phyloP scores from a whole-genome alignment of 2,329 filamentous ascomycete species.

The Pyrenophora tritici-repentis region DNA sequence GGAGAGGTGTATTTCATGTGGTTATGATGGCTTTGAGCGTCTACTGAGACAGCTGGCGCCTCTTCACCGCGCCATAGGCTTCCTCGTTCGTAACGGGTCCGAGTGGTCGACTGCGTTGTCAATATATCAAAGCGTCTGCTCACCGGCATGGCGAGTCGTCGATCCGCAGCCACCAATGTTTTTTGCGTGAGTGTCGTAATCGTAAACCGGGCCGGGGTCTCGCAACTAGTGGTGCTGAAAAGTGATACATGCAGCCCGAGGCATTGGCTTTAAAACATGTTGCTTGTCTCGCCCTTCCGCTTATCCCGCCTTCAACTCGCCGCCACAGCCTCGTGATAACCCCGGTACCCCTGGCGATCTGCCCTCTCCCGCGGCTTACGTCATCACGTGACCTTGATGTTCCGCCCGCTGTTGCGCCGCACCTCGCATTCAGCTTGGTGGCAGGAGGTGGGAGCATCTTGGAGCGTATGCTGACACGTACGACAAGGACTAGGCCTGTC shows the following conservation, averaged over 20 bases:
- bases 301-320: slow-evolving; percentile 2
- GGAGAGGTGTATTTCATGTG: slow-evolving; percentile 2
- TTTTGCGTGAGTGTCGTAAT: neutral
- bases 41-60: slow-evolving; percentile 1
- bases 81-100: too few species aligned
- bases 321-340: neutral
- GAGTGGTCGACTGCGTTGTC: neutral
- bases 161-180: too few species aligned
- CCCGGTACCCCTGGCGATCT: slow-evolving; percentile 19
- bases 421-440: slow-evolving; percentile 14
- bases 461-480: slow-evolving; percentile 30
- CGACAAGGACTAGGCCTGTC: slow-evolving; percentile 23
- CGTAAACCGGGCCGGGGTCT: neutral
- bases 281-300: slow-evolving; percentile 1
- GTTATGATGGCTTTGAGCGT: neutral
- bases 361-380: slow-evolving; percentile 13
- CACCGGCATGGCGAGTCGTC: neutral
- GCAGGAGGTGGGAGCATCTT: slow-evolving; percentile 8
- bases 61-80: neutral
- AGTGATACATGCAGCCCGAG: neutral
- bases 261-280: slow-evolving; percentile 1
- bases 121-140: neutral
- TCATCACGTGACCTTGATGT: slow-evolving; percentile 13
- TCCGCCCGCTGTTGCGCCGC: slow-evolving; percentile 8
- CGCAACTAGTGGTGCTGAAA: neutral